Evolutionary conservation across 768 basidiomycete species (phyloP).

Genomic region (Dioszegia hungarica): DNA sequence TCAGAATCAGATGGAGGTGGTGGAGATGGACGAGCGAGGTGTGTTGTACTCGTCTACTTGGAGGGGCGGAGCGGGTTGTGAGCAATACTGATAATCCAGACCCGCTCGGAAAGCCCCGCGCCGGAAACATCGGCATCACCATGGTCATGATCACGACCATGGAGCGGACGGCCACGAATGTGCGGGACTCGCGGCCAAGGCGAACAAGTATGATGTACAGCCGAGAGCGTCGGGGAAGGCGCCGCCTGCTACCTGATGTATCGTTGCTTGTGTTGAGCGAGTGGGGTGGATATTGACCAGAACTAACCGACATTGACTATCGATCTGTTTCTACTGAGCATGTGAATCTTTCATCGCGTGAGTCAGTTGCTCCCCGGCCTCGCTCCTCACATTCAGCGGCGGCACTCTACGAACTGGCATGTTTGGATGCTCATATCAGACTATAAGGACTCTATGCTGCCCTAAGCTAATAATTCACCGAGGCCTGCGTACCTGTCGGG

Average conservation of each 20-base stretch:
- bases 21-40: conserved; percentile 4
- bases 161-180: neutral
- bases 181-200: neutral
- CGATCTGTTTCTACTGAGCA: no score
- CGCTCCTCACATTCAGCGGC: no score
- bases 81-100: neutral
- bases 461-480: no score
- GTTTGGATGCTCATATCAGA: no score
- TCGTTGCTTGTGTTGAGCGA: no score
- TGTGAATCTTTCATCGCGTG: no score
- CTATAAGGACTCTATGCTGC: no score
- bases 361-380: no score
- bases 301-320: no score
- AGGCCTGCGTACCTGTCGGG: no score
- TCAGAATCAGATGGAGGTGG: conserved; percentile 4
- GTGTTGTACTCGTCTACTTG: neutral
- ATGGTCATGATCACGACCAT: conserved; percentile 1
- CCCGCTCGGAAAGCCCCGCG: neutral
- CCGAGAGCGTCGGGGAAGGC: neutral
- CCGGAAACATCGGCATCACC: neutral
- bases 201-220: conserved; percentile 7
- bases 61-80: neutral
- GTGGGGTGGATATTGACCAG: no score
- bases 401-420: no score
- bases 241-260: neutral